A percentile compares a stretch with the other conserved stretches of the same genome.
phyloP scores from a whole-genome alignment of 495 filamentous ascomycete species.

The Lasiosphaeriaceae sp. region DNA sequence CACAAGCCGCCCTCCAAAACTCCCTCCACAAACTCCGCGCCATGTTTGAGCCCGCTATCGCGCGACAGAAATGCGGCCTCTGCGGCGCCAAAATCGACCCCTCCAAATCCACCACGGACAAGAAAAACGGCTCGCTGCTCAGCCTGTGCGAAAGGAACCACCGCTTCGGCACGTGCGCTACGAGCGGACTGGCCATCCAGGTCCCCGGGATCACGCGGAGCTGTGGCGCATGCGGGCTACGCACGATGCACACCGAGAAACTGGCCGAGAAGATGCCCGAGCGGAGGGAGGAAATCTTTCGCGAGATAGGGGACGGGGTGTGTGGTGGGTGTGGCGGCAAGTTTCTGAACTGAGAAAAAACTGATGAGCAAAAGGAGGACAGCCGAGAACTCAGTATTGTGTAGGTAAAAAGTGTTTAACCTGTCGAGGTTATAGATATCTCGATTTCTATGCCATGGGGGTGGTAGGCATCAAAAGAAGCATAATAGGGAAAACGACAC shows the following conservation, averaged over 20 bases:
- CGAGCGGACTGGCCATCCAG: conserved; percentile 40
- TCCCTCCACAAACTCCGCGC: conserved; percentile 16
- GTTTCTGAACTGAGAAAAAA: conserved; percentile 38
- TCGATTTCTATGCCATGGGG: too few relatives aligned
- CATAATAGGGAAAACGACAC: too few relatives aligned
- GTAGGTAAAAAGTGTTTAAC: too few relatives aligned
- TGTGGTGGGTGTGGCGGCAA: conserved; percentile 47
- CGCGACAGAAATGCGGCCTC: conserved; percentile 33
- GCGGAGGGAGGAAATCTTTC: conserved; percentile 18
- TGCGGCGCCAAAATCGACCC: conserved; percentile 26
- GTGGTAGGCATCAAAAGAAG: too few relatives aligned
- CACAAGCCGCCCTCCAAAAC: background rate
- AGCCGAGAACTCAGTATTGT: background rate
- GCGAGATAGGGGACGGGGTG: conserved; percentile 28
- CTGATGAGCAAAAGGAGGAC: too few relatives aligned
- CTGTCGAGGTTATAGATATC: too few relatives aligned
- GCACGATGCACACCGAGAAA: conserved; percentile 33
- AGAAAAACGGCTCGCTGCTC: conserved; percentile 10
- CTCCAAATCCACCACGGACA: background rate
- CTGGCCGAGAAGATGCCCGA: conserved; percentile 25
- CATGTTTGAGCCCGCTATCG: conserved; percentile 26
- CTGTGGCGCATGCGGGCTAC: conserved; percentile 41
- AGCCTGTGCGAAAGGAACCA: conserved; percentile 26
- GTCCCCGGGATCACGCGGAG: conserved; percentile 38
- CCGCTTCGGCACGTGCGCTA: conserved; percentile 37